Base-by-base conservation (phyloP, 305 asterid species). In the Coffea humblotiana region DNA sequence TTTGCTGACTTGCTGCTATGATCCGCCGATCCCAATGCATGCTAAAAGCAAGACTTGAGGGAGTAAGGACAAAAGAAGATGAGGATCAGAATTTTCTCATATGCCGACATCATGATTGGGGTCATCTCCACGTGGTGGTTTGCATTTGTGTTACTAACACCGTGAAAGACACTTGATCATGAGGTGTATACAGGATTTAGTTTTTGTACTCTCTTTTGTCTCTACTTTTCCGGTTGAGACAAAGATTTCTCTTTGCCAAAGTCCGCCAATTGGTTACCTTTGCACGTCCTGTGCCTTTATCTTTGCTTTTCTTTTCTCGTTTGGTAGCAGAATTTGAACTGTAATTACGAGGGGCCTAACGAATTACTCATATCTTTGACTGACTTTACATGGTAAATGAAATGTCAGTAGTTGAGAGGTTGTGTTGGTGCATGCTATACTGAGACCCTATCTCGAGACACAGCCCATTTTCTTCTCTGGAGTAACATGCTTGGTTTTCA, bases 1-100 rank as follows among this genome's bases (percentile, higher is more conserved):
- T 67, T 49, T 80, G 40, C 76, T 75, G 45, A 63, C 48, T 80
- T 68, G 35, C 43, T 45, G 1, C 67, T 16, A 19, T 60, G 54
- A 35, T n/a, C 67, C 23, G 37, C 32, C 21, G 13, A 51, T 58
- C 69, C 43, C 49, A 54, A 8, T 15, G 6, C 27, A 4, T 32
- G 47, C 32, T 64, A 16, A 25, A 64, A 4, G 16, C 69, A 64
- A 45, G 35, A 11, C 32, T 25, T 4, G 15, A 66, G 61, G 75
- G 23, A 66, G 2, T 23, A 56, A 71, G 19, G 40, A 6, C 8
- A 37, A 35, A 29, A 18, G 45, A 43, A 56, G 49, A 61, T 32
- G 8, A 54, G 19, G 71, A 49, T 58, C 16, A 45, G 64, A 58
- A 40, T 54, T n/a, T 19, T 16, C 49, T 25, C 18, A 27, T 48